phyloP scores from a whole-genome alignment of 2,329 filamentous ascomycete genomes.

The Gliomastix tumulicola region DNA sequence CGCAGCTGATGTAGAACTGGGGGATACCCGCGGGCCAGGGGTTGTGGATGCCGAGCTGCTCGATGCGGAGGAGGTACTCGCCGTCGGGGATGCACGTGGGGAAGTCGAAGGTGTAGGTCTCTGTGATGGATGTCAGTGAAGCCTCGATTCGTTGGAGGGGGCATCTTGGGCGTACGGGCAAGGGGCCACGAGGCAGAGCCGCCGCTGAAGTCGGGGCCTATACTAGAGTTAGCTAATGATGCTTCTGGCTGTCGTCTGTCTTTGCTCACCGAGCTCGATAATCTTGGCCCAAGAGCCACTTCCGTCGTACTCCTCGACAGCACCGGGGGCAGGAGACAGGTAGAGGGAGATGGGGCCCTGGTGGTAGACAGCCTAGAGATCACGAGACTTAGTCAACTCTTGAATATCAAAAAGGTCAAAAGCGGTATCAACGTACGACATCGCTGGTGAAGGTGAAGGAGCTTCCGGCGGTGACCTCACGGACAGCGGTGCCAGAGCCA shows the following conservation, averaged over 20 bases:
- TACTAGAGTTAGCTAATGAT: no score
- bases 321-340: constrained; percentile 26
- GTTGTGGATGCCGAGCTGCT: constrained; percentile 39
- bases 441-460: constrained; percentile 27
- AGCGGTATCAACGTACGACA: constrained; percentile 11
- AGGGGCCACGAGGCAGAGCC: constrained; percentile 20
- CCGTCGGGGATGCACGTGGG: constrained; percentile 35
- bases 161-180: constrained; percentile 13
- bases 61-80: constrained; percentile 40
- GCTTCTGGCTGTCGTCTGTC: no score
- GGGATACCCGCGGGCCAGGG: constrained; percentile 31
- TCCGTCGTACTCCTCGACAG: constrained; percentile 25
- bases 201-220: constrained; percentile 22
- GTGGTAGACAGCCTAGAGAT: constrained; percentile 25
- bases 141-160: no score
- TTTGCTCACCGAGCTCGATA: constrained; percentile 23
- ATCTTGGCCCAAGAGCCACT: constrained; percentile 31
- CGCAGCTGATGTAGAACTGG: constrained; percentile 37
- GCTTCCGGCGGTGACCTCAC: constrained; percentile 21
- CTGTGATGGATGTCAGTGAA: no score
- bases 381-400: neutral
- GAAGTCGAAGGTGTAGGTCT: constrained; percentile 24
- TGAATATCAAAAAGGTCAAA: neutral
- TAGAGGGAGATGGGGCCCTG: constrained; percentile 25
- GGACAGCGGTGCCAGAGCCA: constrained; percentile 20